Evolutionary conservation across 2,329 filamentous ascomycete species (phyloP), one percentile per base, ranked within the genome.

Genomic region (Onygenales sp.): DNA sequence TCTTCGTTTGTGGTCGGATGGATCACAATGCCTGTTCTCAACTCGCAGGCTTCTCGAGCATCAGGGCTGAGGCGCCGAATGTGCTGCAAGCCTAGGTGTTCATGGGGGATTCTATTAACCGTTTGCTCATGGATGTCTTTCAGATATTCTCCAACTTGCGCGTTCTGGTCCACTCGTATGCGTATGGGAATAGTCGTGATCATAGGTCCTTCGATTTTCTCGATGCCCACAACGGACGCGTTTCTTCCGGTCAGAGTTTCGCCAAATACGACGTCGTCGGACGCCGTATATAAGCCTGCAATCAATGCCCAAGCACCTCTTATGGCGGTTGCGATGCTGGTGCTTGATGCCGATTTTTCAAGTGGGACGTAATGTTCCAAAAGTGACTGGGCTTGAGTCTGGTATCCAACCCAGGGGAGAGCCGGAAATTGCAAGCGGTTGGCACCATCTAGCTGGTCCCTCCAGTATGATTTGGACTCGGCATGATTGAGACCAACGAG

Each of bases 81-180:
- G 52, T 74, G 67, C 49, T 74, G 72, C 31, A 75, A 47, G 7
- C 73, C 73, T 10, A 79, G 73, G 62, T 86, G 81, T 66, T 86
- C 80, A 60, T 83, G 77, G 0, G 80, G 77, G 3, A 84, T 83
- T 47, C 78, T 73, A 9, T 72, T 66, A 0, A 80, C 69, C 0
- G 75, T 44, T 31, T 56, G 73, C 17, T 77, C 67, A 38, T 84
- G 81, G 5, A 85, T 72, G 2, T 69, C 64, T 45, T 76, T 72
- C 4, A 85, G 67, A 56, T 76, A 83, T 35, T 79, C 73, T 0
- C 66, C 63, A 2, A 69, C 66, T 32, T 64, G 66, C 46, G 67
- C 60, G 49, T 60, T 49, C 13, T 63, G 59, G 51, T 70, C 54
- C 13, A 72, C 55, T 1, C 57, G 60, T 2, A 74, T 63, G 8